Conservation (phyloP, 2,329 filamentous ascomycete genomes). For the Gaeumannomyces tritici region DNA sequence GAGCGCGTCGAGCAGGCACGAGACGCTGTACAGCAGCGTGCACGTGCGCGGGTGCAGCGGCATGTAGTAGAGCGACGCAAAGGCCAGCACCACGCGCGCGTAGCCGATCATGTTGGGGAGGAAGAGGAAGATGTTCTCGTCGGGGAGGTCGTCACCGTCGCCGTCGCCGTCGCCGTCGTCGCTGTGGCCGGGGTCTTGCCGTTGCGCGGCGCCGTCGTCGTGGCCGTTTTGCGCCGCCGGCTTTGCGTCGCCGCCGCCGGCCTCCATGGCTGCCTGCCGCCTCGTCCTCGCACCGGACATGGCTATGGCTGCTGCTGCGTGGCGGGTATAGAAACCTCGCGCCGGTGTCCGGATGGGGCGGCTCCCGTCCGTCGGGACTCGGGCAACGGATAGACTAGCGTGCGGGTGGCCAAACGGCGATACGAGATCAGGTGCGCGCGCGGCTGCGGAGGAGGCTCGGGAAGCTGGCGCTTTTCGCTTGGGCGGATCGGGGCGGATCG, state of each 20-base stretch:
- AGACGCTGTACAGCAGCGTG: slow-evolving; percentile 82
- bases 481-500: not conserved
- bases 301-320: not conserved
- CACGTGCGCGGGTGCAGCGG: slow-evolving; percentile 95
- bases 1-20: slow-evolving; percentile 88
- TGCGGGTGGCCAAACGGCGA: not conserved
- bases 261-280: slow-evolving; percentile 15
- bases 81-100: slow-evolving; percentile 66
- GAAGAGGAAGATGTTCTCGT: slow-evolving; percentile 75
- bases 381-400: not conserved
- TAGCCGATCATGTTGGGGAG: slow-evolving; percentile 78
- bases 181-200: slow-evolving; percentile 9
- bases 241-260: slow-evolving; percentile 12
- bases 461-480: not conserved
- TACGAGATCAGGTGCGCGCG: not conserved
- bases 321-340: not conserved
- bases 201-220: slow-evolving; percentile 17
- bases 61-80: slow-evolving; percentile 98
- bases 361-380: not conserved
- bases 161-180: slow-evolving; percentile 20
- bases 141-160: slow-evolving; percentile 25
- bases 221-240: slow-evolving; percentile 22
- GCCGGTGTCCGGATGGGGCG: no score
- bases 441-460: not conserved
- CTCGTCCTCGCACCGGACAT: slow-evolving; percentile 19